A percentile compares a stretch with the other conserved stretches of the same genome.
These are phyloP conservation scores for Trifolium pratense DNA, from an alignment of 306 rosid genomes.

Conservation along the genomic window DNA sequence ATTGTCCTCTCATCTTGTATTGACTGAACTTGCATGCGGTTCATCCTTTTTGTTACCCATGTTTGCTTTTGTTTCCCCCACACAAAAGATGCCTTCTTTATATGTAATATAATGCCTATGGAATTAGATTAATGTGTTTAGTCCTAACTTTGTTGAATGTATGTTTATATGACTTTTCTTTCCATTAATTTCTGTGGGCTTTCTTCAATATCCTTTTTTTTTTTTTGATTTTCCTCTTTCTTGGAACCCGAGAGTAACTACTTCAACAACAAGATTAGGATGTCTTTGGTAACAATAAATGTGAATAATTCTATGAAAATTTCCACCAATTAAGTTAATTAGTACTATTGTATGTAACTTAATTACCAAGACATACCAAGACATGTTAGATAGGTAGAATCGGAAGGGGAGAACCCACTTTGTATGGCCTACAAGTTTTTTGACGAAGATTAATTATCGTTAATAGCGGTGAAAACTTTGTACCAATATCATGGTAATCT, in stretches of 20 bases:
- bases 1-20: slow-evolving; percentile 43
- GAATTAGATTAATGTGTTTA: slow-evolving; percentile 44
- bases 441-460: too few species aligned
- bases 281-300: slow-evolving; percentile 18
- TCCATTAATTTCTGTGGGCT: slow-evolving; percentile 4
- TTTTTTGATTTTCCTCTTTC: slow-evolving; percentile 16
- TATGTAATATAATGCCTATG: slow-evolving; percentile 50
- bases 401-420: too few species aligned
- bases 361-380: background rate
- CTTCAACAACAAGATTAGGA: slow-evolving; percentile 32
- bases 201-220: background rate
- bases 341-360: background rate
- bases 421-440: too few species aligned
- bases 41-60: slow-evolving; percentile 7
- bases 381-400: too few species aligned
- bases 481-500: too few species aligned
- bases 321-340: slow-evolving; percentile 23
- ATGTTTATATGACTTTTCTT: slow-evolving; percentile 33
- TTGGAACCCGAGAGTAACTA: slow-evolving; percentile 27
- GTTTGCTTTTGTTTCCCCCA: slow-evolving; percentile 3
- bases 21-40: slow-evolving; percentile 37
- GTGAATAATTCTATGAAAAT: slow-evolving; percentile 10
- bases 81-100: slow-evolving; percentile 54
- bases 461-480: too few species aligned
- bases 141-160: slow-evolving; percentile 47